These are phyloP conservation scores for Trichoderma polysporum DNA, from an alignment of 2,329 filamentous ascomycete species.

Conservation along the genomic window DNA sequence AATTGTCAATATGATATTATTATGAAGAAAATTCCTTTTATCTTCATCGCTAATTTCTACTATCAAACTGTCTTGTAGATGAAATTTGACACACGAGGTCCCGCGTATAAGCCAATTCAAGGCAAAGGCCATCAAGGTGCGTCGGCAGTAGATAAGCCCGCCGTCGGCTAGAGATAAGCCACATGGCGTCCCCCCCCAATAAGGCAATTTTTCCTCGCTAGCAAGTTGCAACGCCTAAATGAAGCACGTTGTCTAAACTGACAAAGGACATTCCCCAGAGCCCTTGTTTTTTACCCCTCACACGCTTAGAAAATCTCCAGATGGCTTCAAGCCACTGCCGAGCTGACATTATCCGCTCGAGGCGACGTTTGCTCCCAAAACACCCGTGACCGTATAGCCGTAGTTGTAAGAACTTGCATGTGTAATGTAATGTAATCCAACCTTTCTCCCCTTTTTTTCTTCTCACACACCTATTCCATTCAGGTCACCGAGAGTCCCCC, in stretches of 20 bases:
- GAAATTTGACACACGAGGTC: not conserved
- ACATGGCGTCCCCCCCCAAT: not conserved
- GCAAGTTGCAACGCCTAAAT: not conserved
- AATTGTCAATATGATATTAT: not conserved
- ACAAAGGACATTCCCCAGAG: not conserved
- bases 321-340: not conserved
- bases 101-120: not conserved
- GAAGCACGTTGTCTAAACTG: not conserved
- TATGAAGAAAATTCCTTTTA: not conserved
- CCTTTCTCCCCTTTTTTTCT: not conserved
- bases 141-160: slow-evolving; percentile 3
- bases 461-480: not conserved
- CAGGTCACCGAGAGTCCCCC: not conserved
- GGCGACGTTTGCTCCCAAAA: not conserved
- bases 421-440: not conserved
- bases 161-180: slow-evolving; percentile 1
- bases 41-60: no score
- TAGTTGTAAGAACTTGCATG: not conserved
- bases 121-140: not conserved
- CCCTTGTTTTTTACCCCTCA: not conserved
- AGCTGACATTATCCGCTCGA: not conserved
- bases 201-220: not conserved
- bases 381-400: not conserved
- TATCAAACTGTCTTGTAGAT: not conserved
- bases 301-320: not conserved